Percentiles rank a stretch among this genome's conserved stretches.
phyloP scores from a whole-genome alignment of 768 basidiomycete species.

The Phlegmacium glaucopus region DNA sequence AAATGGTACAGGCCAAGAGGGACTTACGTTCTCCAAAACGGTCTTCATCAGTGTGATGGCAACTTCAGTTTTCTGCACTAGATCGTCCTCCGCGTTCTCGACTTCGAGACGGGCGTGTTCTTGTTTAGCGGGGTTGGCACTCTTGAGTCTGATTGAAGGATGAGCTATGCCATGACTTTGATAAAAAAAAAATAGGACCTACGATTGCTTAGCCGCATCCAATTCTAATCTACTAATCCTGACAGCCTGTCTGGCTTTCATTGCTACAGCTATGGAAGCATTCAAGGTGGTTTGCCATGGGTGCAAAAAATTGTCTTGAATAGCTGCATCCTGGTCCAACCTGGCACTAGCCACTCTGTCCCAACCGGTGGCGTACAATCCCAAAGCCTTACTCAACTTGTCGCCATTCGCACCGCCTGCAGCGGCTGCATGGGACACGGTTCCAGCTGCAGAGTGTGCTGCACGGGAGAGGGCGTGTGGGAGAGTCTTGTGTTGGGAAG shows the following conservation, averaged over 20 bases:
- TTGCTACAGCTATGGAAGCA: constrained; percentile 80
- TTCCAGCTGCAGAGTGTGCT: constrained; percentile 54
- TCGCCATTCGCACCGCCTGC: constrained; percentile 41
- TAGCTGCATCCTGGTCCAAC: constrained; percentile 72
- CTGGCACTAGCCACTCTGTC: constrained; percentile 79
- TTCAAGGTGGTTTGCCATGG: constrained; percentile 89
- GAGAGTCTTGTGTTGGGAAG: constrained; percentile 87
- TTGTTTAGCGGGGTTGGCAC: constrained; percentile 67
- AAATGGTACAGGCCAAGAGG: not conserved
- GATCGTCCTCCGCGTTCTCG: constrained; percentile 92
- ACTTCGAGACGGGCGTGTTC: constrained; percentile 92
- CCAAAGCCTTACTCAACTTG: constrained; percentile 74
- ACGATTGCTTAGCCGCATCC: constrained; percentile 89
- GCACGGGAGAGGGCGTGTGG: constrained; percentile 92
- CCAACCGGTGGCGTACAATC: constrained; percentile 77
- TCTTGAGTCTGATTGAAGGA: constrained; percentile 67
- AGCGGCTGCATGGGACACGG: constrained; percentile 40
- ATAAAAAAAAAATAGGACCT: constrained; percentile 24
- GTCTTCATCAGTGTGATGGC: constrained; percentile 97
- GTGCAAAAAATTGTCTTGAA: constrained; percentile 63
- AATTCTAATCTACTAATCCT: constrained; percentile 79
- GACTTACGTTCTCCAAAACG: constrained; percentile 92
- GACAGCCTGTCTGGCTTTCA: constrained; percentile 89
- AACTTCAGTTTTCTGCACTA: constrained; percentile 97
- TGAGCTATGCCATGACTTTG: constrained; percentile 4